Base-by-base conservation (phyloP, 768 basidiomycete species). In the Holtermanniella nyarrowii region DNA sequence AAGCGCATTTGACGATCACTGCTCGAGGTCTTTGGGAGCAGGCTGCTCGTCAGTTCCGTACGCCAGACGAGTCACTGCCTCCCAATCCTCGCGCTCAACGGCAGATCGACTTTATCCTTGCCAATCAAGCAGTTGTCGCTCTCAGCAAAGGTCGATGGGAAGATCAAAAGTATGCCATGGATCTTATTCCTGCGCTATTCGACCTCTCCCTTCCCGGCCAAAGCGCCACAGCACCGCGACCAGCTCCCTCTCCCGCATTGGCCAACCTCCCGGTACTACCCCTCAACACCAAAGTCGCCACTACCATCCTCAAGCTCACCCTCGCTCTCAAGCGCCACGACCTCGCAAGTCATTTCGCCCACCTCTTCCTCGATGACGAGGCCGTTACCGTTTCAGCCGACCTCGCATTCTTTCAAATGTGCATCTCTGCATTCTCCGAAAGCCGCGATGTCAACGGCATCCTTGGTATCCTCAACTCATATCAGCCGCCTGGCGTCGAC, bases 271-370 rank as follows among this genome's bases (percentile, higher is more conserved):
- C 60, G 4, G 44, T 18, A 1, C 50, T 66, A 3, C 26, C 44
- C 5, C 46, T 65, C 13, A 54, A 52, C n/a, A 48, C 62, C 16
- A 41, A 49, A 22, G 41, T 57, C 23, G 68, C 60, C 4, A 63
- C 63, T 4, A 49, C 60, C 13, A 54, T 65, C 31, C 40, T 65
- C 18, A 48, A 56, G 11, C 46, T 57, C n/a, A 49, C 62, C 20
- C 44, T 45, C 12, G 26, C 44, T 3, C 44, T 47, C 11, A 47
- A 52, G 4, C 54, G 58, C 46, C 43, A 53, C 11, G 46, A 49
- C 20, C 39, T 55, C 16, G 63, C 61, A 11, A 26, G 57, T 16
- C 61, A 65, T 48, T 62, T 56, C 50, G 57, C 62, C 0, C 42
- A 55, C 1, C 26, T 59, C 7, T 57, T 69, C 43, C 47, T 66